These are phyloP conservation scores for Vaccinium darrowii DNA, from an alignment of 148 eudicot genomes.

Conservation along the genomic window DNA sequence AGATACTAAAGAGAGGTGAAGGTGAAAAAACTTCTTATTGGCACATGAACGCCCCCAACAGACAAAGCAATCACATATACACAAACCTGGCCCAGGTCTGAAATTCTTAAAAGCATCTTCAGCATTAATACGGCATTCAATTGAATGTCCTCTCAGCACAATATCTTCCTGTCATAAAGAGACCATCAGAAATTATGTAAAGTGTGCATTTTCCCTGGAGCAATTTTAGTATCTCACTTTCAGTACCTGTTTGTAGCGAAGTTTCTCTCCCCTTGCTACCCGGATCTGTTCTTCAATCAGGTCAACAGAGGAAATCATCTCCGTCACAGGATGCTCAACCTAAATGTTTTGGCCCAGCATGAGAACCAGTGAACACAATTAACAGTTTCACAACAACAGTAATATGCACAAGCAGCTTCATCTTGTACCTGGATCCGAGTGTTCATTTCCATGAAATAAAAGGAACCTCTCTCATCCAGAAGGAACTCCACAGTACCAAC, in stretches of 20 bases:
- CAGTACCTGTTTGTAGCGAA: constrained; percentile 79
- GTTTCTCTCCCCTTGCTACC: constrained; percentile 91
- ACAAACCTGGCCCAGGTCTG: constrained; percentile 95
- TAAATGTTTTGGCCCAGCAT: constrained; percentile 26
- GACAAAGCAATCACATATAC: constrained; percentile 5
- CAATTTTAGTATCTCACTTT: constrained; percentile 13
- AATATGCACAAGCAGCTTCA: not conserved
- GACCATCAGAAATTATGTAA: not conserved
- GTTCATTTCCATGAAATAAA: constrained; percentile 99
- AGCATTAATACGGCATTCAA: constrained; percentile 98
- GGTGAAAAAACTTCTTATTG: not conserved
- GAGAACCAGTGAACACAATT: not conserved
- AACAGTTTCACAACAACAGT: not conserved
- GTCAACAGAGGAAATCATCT: constrained; percentile 97
- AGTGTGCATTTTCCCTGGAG: not conserved
- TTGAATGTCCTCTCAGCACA: constrained; percentile 91
- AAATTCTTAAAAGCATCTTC: constrained; percentile 99
- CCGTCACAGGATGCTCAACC: constrained; percentile 99
- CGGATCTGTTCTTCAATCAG: constrained; percentile 96
- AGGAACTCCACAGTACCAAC: constrained; percentile 96
- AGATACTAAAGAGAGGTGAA: constrained; percentile 4
- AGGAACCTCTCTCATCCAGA: constrained; percentile 94
- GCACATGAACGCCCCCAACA: not conserved
- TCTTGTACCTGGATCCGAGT: constrained; percentile 80
- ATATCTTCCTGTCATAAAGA: constrained; percentile 74